Conservation (phyloP, 139 green algal genomes). For the Chlorella sp. region DNA sequence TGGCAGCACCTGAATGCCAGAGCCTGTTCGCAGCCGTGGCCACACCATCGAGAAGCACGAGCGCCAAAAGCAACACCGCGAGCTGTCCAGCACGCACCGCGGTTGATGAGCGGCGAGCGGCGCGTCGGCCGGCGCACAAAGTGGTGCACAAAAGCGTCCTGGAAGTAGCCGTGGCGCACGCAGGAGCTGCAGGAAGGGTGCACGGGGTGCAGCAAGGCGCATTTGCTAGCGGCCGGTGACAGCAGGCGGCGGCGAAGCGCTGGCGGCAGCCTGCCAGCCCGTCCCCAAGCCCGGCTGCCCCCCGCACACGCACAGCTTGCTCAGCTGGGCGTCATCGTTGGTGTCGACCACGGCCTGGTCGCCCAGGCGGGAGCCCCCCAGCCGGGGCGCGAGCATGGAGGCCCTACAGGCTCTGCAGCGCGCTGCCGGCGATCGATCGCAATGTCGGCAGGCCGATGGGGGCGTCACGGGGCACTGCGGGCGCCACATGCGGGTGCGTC, state of each 20-base stretch:
- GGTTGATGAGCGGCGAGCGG: conserved; percentile 88
- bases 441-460: background rate
- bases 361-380: background rate
- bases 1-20: no score
- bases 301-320: conserved; percentile 83
- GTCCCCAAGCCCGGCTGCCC: no score
- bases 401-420: no score
- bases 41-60: no score
- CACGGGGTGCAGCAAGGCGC: background rate
- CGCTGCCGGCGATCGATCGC: no score
- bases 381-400: no score
- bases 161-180: conserved; percentile 82
- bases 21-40: no score
- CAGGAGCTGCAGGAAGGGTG: conserved; percentile 73
- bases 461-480: no score
- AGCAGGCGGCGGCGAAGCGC: background rate
- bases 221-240: no score
- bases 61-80: no score
- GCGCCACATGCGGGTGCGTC: no score
- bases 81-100: conserved; percentile 55
- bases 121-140: conserved; percentile 75
- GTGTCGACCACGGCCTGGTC: conserved; percentile 74
- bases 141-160: conserved; percentile 82
- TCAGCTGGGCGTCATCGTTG: conserved; percentile 91
- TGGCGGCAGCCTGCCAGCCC: background rate